Conservation (phyloP, 805 yeast genomes). For the Candida hispaniensis region DNA sequence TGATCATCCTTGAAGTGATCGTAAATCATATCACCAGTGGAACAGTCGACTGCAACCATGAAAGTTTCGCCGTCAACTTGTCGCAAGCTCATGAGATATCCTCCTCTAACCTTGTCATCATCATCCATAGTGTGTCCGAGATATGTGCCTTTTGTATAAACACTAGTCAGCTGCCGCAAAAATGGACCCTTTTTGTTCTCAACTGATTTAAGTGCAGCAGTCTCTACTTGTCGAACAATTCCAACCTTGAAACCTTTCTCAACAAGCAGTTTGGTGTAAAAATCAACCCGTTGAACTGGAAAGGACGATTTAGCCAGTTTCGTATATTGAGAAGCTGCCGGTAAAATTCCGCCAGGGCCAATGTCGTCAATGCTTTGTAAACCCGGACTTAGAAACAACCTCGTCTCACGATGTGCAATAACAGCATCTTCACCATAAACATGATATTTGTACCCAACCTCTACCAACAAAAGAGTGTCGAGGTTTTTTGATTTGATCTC, state of each 20-base stretch:
- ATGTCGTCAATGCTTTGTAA: conserved; percentile 43
- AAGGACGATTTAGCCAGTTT: conserved; percentile 76
- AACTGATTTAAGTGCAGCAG: conserved; percentile 58
- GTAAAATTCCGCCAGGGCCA: conserved; percentile 23
- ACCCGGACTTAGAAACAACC: conserved; percentile 63
- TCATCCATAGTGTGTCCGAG: conserved; percentile 44
- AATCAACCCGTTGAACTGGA: conserved; percentile 64
- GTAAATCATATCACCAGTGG: conserved; percentile 63
- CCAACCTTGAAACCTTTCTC: conserved; percentile 72
- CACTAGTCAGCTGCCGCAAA: conserved; percentile 53
- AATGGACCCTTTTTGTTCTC: conserved; percentile 49
- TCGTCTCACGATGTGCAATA: conserved; percentile 45
- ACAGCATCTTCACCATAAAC: conserved; percentile 80
- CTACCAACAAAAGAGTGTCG: conserved; percentile 68
- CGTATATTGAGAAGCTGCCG: conserved; percentile 38
- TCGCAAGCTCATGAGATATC: conserved; percentile 24
- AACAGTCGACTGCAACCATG: conserved; percentile 55
- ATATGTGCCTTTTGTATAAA: conserved; percentile 77
- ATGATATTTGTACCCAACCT: conserved; percentile 87
- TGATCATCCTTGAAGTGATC: conserved; percentile 59
- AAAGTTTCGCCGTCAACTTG: conserved; percentile 15
- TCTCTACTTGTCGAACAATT: conserved; percentile 74
- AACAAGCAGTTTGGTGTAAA: conserved; percentile 65
- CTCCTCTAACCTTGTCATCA: conserved; percentile 19
- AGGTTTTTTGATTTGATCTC: conserved; percentile 48